Base-by-base conservation (phyloP, 1,284 basidiomycete genomes). In the Trichosporon faecale region DNA sequence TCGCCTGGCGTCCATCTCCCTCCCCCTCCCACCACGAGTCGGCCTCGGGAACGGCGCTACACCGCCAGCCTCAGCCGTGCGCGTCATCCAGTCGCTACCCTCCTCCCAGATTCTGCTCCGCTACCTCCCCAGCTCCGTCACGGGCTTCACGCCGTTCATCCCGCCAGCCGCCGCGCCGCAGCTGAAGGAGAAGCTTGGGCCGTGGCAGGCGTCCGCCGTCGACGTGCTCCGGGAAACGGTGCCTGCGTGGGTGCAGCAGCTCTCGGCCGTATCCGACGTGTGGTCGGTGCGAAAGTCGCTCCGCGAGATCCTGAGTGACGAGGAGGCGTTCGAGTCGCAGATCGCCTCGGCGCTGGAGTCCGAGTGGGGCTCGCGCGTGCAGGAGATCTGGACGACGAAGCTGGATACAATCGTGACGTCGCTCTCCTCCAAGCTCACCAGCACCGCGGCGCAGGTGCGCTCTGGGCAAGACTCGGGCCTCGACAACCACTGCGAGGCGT, bases 91-190 rank as follows among this genome's bases (percentile, higher is more conserved):
- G 64, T 68, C 73, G 2, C 76, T 85, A 6, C 84, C 84, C 0
- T 81, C 83, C 0, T 79, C 83, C 1, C 82, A 83, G 66, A 84
- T 85, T 49, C 76, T 84, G 0, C 73, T 84, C 1, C 78, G 79
- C 3, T 81, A 84, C 74, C 75, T 84, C 0, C 84, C 84, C 0
- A 35, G 73, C 0, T 67, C 73, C 3, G 78, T 85, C 64, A 80
- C 78, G 18, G 74, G 72, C 9, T 84, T 83, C 73, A 82, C 83
- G 23, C 83, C 84, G 0, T 83, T 82, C 75, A 80, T 79, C 52
- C 40, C 90, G 0, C 91, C 91, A 70, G 86, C 90, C 9, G 87
- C 89, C 16, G 86, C 89, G 0, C 87, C 88, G 0, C 87, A 88
- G 0, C 66, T 83, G 8, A 46, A 63, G 3, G 72, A 76, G 16